phyloP scores from a whole-genome alignment of 768 basidiomycete genomes.

The Cystofilobasidium capitatum region DNA sequence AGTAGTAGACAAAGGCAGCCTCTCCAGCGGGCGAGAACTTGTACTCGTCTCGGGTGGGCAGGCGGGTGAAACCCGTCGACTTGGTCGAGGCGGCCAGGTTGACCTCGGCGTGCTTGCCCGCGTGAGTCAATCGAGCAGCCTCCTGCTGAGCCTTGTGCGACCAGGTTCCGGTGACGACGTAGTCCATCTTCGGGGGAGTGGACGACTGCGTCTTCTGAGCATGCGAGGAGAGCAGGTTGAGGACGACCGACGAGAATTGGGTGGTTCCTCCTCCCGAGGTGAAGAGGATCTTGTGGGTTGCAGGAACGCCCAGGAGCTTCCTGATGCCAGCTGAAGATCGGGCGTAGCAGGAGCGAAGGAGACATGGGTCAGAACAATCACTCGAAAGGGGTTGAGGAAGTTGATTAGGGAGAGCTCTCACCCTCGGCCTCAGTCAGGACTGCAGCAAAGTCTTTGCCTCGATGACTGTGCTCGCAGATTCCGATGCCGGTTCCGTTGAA shows the following conservation, averaged over 20 bases:
- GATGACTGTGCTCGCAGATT: conserved; percentile 90
- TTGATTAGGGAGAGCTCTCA: conserved; percentile 28
- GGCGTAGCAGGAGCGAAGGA: not conserved
- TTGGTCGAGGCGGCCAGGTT: conserved; percentile 57
- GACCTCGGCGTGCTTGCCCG: conserved; percentile 42
- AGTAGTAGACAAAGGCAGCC: conserved; percentile 90
- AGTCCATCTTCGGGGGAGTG: conserved; percentile 51
- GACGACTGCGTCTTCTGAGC: conserved; percentile 52
- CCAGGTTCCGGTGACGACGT: conserved; percentile 88
- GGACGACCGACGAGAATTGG: conserved; percentile 83
- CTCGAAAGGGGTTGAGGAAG: not conserved
- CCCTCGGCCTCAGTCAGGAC: conserved; percentile 49
- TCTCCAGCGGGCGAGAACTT: conserved; percentile 53
- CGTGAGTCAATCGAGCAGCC: conserved; percentile 19
- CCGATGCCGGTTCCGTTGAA: conserved; percentile 87
- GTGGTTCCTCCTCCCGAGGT: conserved; percentile 86
- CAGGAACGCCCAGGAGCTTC: conserved; percentile 66
- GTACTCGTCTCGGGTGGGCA: conserved; percentile 67
- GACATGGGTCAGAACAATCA: not conserved
- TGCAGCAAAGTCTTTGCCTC: conserved; percentile 74
- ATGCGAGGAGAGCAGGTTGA: conserved; percentile 83
- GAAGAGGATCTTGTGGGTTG: conserved; percentile 77
- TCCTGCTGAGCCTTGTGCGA: conserved; percentile 59
- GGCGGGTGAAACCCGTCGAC: conserved; percentile 55
- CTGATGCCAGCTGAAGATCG: conserved; percentile 54